Conservation (phyloP, 2,329 filamentous ascomycete genomes). For the Microascus cirrosus region DNA sequence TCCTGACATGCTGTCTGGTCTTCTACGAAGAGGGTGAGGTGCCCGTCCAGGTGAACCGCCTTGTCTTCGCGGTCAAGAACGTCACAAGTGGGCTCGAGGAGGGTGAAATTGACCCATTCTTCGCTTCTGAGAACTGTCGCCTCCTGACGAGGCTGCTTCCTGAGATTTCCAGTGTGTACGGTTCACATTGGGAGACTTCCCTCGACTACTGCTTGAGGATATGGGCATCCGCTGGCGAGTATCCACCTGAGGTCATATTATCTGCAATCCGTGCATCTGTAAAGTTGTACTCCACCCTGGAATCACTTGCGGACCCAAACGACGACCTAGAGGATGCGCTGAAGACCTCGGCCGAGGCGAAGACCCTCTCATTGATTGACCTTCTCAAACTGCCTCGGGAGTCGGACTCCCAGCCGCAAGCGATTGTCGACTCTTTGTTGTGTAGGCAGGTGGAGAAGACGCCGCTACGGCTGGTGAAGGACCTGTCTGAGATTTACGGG, state of each 20-base stretch:
- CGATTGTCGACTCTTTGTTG: slow-evolving; percentile 66
- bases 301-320: slow-evolving; percentile 59
- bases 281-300: slow-evolving; percentile 54
- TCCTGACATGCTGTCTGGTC: slow-evolving; percentile 40
- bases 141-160: slow-evolving; percentile 54
- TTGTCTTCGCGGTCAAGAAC: slow-evolving; percentile 75
- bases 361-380: slow-evolving; percentile 47
- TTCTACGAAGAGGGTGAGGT: slow-evolving; percentile 40
- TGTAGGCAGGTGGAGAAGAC: slow-evolving; percentile 57
- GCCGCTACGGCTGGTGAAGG: slow-evolving; percentile 47
- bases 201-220: slow-evolving; percentile 46
- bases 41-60: slow-evolving; percentile 52
- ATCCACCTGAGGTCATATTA: slow-evolving; percentile 34
- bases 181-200: slow-evolving; percentile 68
- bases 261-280: slow-evolving; percentile 63
- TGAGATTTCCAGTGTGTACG: slow-evolving; percentile 71
- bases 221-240: slow-evolving; percentile 38
- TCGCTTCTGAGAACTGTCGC: slow-evolving; percentile 42
- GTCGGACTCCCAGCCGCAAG: slow-evolving; percentile 49
- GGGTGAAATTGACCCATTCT: slow-evolving; percentile 26
- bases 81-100: slow-evolving; percentile 60
- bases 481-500: slow-evolving; percentile 59
- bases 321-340: slow-evolving; percentile 76
- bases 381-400: slow-evolving; percentile 46
- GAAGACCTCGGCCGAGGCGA: slow-evolving; percentile 42